These are phyloP conservation scores for Hamamelis virginiana DNA, from an alignment of 164 flowering plant species.

Conservation along the genomic window DNA sequence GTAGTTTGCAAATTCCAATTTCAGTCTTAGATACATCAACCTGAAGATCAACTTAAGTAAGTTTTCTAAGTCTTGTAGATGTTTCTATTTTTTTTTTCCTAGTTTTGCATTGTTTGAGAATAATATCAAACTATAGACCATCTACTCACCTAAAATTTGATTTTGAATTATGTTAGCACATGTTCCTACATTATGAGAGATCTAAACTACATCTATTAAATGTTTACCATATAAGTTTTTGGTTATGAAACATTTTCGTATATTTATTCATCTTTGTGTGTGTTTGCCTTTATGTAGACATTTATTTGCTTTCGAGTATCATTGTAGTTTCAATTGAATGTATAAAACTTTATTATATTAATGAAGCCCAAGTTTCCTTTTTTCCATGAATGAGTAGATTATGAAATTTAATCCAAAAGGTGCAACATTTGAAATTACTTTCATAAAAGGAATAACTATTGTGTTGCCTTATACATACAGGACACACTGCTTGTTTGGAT, in stretches of 20 bases:
- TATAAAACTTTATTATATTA: background rate
- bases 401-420: background rate
- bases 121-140: background rate
- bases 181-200: background rate
- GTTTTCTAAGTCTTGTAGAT: too few species aligned
- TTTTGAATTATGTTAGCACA: background rate
- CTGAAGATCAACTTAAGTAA: background rate
- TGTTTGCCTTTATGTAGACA: background rate
- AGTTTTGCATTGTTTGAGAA: too few species aligned
- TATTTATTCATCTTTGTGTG: background rate
- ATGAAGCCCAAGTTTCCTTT: background rate
- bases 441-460: background rate
- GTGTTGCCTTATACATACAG: background rate
- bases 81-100: too few species aligned
- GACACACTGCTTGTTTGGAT: too few species aligned
- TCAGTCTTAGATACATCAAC: background rate
- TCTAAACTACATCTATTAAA: too few species aligned
- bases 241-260: background rate
- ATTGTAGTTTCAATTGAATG: background rate
- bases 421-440: background rate
- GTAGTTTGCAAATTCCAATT: slow-evolving; percentile 2
- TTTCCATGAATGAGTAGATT: background rate
- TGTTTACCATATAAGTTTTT: background rate
- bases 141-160: background rate
- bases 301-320: background rate